Conservation (phyloP, 441 rosid species). For the Corymbia citriodora region DNA sequence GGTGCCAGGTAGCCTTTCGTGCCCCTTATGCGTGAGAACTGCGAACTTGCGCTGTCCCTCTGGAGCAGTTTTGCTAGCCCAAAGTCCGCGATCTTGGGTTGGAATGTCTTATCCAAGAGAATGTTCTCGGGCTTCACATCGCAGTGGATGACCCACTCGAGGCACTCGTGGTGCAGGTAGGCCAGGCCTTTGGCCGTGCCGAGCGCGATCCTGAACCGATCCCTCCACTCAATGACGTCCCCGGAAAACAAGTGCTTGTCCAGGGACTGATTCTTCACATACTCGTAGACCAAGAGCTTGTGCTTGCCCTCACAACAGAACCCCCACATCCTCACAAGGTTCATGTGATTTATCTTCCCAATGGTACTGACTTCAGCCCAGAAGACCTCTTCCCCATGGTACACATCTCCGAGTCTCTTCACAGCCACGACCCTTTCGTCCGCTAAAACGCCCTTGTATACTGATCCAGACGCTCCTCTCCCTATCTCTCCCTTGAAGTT, state of each 20-base stretch:
- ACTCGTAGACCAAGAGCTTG: slow-evolving; percentile 29
- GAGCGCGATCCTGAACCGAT: slow-evolving; percentile 23
- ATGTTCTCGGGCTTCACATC: slow-evolving; percentile 40
- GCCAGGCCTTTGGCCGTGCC: slow-evolving; percentile 34
- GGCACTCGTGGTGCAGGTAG: slow-evolving; percentile 35
- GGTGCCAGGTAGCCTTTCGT: slow-evolving; percentile 45
- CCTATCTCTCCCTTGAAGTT: slow-evolving; percentile 31
- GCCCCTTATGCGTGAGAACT: slow-evolving; percentile 23
- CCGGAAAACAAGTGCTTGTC: slow-evolving; percentile 28
- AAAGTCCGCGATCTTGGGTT: slow-evolving; percentile 34
- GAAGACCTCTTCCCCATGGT: slow-evolving; percentile 29
- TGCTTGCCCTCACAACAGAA: slow-evolving; percentile 22
- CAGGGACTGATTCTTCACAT: slow-evolving; percentile 18
- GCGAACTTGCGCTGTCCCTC: slow-evolving; percentile 11
- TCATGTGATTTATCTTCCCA: slow-evolving; percentile 31
- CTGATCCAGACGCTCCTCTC: slow-evolving; percentile 27
- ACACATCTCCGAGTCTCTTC: slow-evolving; percentile 21
- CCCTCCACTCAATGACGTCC: slow-evolving; percentile 22
- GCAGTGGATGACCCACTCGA: slow-evolving; percentile 43
- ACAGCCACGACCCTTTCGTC: slow-evolving; percentile 30
- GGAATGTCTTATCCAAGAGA: slow-evolving; percentile 21
- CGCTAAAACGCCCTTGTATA: slow-evolving; percentile 24
- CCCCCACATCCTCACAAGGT: slow-evolving; percentile 28
- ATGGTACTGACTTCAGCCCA: slow-evolving; percentile 37
- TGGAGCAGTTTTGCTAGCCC: slow-evolving; percentile 28